Evolutionary conservation across 805 yeast species (phyloP).

Genomic region (Lipomyces sp.): DNA sequence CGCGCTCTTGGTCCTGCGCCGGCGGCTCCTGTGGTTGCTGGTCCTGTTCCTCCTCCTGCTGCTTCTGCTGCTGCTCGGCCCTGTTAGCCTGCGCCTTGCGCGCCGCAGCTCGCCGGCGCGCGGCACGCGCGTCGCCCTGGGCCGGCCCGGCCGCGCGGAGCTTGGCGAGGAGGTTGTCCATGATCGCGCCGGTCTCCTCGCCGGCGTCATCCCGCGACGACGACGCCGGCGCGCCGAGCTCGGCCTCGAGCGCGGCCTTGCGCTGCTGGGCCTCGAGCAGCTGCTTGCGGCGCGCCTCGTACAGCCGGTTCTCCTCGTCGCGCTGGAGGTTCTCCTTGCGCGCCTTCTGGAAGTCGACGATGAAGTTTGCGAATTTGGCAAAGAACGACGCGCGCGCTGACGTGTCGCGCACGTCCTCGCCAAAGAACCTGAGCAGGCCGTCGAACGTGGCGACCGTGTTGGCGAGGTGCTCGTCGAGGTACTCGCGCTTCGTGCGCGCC

Average conservation of each 20-base stretch:
- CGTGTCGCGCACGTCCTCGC: conserved; percentile 79
- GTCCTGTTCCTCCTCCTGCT: no score
- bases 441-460: conserved; percentile 64
- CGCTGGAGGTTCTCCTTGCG: conserved; percentile 69
- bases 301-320: conserved; percentile 76
- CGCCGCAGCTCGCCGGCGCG: conserved; percentile 63
- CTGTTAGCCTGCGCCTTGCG: conserved; percentile 8
- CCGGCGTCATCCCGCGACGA: conserved; percentile 11
- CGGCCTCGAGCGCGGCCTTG: neutral
- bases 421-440: conserved; percentile 74
- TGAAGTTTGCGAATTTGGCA: conserved; percentile 73
- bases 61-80: no score
- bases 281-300: conserved; percentile 70
- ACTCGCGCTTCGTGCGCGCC: conserved; percentile 67
- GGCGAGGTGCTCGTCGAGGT: conserved; percentile 60
- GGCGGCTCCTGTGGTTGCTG: no score
- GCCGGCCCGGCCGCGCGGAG: conserved; percentile 81
- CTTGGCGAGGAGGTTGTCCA: conserved; percentile 84
- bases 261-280: conserved; percentile 51
- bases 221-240: no score
- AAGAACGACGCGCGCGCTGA: conserved; percentile 68
- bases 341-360: conserved; percentile 74
- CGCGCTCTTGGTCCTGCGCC: no score
- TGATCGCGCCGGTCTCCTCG: conserved; percentile 53
- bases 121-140: conserved; percentile 66